Conservation (phyloP, 1,284 basidiomycete genomes). For the Fereydounia khargensis region DNA sequence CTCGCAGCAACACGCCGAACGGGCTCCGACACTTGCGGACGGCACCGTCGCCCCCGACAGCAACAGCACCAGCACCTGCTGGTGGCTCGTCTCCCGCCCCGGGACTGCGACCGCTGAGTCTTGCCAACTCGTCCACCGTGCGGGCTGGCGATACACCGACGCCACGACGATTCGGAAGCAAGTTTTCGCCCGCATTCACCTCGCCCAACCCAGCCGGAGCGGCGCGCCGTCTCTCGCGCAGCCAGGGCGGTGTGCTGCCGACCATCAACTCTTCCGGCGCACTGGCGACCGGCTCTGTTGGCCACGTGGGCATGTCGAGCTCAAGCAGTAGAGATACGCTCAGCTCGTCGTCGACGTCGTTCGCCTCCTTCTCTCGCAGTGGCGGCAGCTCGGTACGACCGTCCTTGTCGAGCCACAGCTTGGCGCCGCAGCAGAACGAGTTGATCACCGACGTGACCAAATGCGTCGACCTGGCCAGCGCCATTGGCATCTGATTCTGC, state of each 20-base stretch:
- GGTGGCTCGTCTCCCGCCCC: slow-evolving; percentile 15
- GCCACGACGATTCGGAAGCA: slow-evolving; percentile 1
- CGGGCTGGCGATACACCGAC: slow-evolving; percentile 24
- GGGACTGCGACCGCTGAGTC: slow-evolving; percentile 23
- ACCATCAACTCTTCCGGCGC: slow-evolving; percentile 31
- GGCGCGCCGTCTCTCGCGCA: slow-evolving; percentile 5
- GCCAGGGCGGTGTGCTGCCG: slow-evolving; percentile 29
- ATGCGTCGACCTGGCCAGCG: not conserved
- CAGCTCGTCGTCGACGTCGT: slow-evolving; percentile 16
- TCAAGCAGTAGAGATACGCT: slow-evolving; percentile 19
- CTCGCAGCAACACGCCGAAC: too few relatives aligned
- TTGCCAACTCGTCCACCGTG: slow-evolving; percentile 17
- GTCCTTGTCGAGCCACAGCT: not conserved
- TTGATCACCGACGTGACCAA: not conserved
- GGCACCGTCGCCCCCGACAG: not conserved
- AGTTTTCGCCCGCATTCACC: slow-evolving; percentile 14
- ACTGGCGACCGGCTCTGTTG: slow-evolving; percentile 12
- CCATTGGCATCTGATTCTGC: not conserved
- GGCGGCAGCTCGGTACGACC: slow-evolving; percentile 19
- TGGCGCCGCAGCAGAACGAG: not conserved
- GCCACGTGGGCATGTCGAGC: slow-evolving; percentile 12
- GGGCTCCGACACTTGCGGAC: not conserved
- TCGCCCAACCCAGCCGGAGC: slow-evolving; percentile 18
- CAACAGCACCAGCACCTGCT: not conserved
- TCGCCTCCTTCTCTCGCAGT: slow-evolving; percentile 17